Evolutionary conservation across 225 moss, liverwort and hornwort genomes (phyloP).

Genomic region (Ulota crispa): DNA sequence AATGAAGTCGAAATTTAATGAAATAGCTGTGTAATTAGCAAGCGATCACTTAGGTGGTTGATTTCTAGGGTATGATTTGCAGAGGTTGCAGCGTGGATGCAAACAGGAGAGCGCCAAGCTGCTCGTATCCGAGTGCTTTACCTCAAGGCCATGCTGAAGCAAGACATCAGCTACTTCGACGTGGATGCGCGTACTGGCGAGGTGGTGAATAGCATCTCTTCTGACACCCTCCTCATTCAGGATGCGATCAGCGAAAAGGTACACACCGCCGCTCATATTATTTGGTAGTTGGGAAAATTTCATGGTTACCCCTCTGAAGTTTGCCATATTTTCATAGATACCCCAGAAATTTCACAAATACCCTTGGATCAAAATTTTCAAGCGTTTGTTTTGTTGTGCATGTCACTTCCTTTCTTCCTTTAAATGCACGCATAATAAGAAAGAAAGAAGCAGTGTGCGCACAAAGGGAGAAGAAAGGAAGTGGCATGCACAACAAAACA

Average conservation of each 20-base stretch:
- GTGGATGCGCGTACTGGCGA: constrained; percentile 50
- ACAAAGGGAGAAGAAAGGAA: too few relatives aligned
- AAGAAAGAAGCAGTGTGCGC: too few relatives aligned
- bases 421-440: too few relatives aligned
- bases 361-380: too few relatives aligned
- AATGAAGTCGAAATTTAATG: not conserved
- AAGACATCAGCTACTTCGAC: constrained; percentile 64
- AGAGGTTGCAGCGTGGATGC: constrained; percentile 79
- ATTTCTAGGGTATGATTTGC: constrained; percentile 8
- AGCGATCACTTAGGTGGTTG: not conserved
- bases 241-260: constrained; percentile 91
- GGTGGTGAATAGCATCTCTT: constrained; percentile 58
- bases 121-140: constrained; percentile 55
- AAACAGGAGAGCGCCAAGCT: constrained; percentile 66
- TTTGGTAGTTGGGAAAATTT: not conserved
- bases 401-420: too few relatives aligned
- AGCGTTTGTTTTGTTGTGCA: too few relatives aligned
- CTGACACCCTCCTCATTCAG: constrained; percentile 67
- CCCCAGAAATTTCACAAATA: too few relatives aligned
- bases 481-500: too few relatives aligned
- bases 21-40: not conserved
- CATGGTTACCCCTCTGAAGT: too few relatives aligned
- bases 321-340: too few relatives aligned
- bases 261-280: not conserved
- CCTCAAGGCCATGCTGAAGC: constrained; percentile 47